Base-by-base conservation (phyloP, 805 yeast genomes). In the Suhomyces tanzawaensis region DNA sequence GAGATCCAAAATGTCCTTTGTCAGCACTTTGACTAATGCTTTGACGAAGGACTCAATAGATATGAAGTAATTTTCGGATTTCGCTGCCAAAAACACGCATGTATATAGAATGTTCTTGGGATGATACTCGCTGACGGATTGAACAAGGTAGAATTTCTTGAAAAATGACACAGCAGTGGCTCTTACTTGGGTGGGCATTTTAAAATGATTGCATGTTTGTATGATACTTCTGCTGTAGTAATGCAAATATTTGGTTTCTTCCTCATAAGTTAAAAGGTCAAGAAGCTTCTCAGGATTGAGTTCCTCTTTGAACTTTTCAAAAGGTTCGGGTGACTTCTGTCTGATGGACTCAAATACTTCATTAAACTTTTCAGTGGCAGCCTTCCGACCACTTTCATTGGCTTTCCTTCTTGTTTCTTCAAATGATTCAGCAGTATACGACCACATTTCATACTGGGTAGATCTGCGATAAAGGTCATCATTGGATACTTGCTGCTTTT, bases 381-480 rank as follows among this genome's bases (percentile, higher is more conserved):
- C 42, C 9, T 39, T 41, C 15, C 59, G 57, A 2, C 91, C 95
- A 19, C 66, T 64, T 29, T 71, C 69, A 58, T 87, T 82, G 4
- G 81, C 74, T 11, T 62, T 50, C 12, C 51, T 47, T 41, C 86
- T 66, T 24, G 67, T 60, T 19, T 71, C 69, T 3, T 59, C 62
- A n/a, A 91, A 67, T 39, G 74, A 76, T 1, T 76, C 76, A 14
- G 57, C 54, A 0, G 88, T 79, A 58, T 77, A 91, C 1, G 97
- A 89, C 99, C 99, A 91, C 7, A 78, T 40, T 36, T 83, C 69
- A 57, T 74, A 91, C 64, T 91, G 99, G 1, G 93, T 75, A 3
- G 96, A 85, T 22, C 89, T 74, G 30, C 98, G 75, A 60, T 87
- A 91, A 27, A 93, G 66, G 46, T 93, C 99, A 58, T 93, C 97